phyloP scores from a whole-genome alignment of 2,329 filamentous ascomycete species.

The Ascochyta rabiei region DNA sequence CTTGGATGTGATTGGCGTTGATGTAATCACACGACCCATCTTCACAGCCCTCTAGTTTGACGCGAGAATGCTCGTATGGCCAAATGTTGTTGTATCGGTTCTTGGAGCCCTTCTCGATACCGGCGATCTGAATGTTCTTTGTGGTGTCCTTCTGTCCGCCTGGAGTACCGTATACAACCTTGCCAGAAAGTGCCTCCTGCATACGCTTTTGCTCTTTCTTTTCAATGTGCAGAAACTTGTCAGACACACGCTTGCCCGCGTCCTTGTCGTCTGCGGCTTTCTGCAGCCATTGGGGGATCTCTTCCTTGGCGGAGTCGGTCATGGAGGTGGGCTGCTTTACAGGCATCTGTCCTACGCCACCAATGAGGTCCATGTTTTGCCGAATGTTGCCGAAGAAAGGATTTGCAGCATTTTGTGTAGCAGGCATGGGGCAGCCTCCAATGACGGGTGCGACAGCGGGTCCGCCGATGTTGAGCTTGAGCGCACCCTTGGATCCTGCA shows the following conservation, averaged over 20 bases:
- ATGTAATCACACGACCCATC: constrained; percentile 85
- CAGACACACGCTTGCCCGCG: constrained; percentile 78
- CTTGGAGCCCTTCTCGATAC: constrained; percentile 92
- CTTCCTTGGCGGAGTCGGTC: constrained; percentile 53
- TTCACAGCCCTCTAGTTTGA: constrained; percentile 73
- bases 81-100: constrained; percentile 98
- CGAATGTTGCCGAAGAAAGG: constrained; percentile 97
- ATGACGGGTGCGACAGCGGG: constrained; percentile 76
- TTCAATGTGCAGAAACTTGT: constrained; percentile 85
- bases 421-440: constrained; percentile 84
- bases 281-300: constrained; percentile 78
- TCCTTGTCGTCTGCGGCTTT: constrained; percentile 70
- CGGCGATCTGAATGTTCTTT: constrained; percentile 74
- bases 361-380: constrained; percentile 93
- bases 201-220: constrained; percentile 88
- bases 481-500: constrained; percentile 29
- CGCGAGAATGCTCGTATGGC: constrained; percentile 91
- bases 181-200: constrained; percentile 74
- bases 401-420: constrained; percentile 70
- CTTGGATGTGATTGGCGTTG: constrained; percentile 87
- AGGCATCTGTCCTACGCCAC: constrained; percentile 83
- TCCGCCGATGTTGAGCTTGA: constrained; percentile 32
- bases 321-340: constrained; percentile 64
- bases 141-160: constrained; percentile 45
- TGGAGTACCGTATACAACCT: constrained; percentile 62